Percentiles rank a stretch among this genome's conserved stretches.
Evolutionary conservation across 2,329 filamentous ascomycete species (phyloP).

Genomic region (Trichophyton schoenleinii): DNA sequence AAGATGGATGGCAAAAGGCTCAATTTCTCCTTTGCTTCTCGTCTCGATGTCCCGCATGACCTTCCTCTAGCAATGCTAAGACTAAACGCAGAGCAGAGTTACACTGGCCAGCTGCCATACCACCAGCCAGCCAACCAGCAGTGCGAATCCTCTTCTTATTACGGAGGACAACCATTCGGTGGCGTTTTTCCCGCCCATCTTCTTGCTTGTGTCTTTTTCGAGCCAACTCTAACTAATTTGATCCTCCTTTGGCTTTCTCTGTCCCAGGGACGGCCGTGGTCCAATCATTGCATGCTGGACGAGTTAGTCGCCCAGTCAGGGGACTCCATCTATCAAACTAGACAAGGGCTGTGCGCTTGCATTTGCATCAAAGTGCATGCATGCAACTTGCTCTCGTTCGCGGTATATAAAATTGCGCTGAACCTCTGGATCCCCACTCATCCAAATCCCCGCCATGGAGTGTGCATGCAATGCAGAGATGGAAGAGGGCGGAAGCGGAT

Average conservation of each 20-base stretch:
- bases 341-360: conserved; percentile 1
- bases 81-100: not conserved
- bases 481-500: not conserved
- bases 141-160: too few relatives aligned
- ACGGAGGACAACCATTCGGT: not conserved
- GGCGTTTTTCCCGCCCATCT: not conserved
- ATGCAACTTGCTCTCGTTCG: not conserved
- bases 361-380: not conserved
- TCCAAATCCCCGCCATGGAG: not conserved
- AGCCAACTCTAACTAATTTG: too few relatives aligned
- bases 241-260: not conserved
- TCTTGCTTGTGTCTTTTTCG: not conserved
- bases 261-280: not conserved
- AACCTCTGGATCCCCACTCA: not conserved
- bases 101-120: not conserved
- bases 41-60: not conserved
- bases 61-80: not conserved
- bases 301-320: not conserved
- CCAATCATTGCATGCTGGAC: not conserved
- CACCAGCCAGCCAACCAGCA: not conserved
- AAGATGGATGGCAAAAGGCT: not conserved
- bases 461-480: not conserved
- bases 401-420: conserved; percentile 5
- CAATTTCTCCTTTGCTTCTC: not conserved
- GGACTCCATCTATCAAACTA: not conserved